Conservation (phyloP, 2,329 filamentous ascomycete genomes). For the Clonostachys solani region DNA sequence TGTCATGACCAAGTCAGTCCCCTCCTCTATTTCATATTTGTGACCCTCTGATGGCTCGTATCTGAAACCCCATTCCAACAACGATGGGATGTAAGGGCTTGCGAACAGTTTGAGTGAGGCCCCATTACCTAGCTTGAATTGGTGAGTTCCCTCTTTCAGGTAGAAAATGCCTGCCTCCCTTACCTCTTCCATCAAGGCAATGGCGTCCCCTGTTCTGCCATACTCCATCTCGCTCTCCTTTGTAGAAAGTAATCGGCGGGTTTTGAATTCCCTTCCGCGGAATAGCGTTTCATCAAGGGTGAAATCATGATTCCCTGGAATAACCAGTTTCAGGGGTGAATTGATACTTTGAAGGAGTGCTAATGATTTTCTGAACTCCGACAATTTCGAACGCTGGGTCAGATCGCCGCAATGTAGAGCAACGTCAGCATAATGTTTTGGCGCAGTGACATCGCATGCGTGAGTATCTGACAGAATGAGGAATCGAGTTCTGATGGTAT, state of each 20-base stretch:
- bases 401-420: conserved; percentile 48
- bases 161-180: conserved; percentile 20
- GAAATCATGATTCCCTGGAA: conserved; percentile 49
- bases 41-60: conserved; percentile 23
- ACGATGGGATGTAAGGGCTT: conserved; percentile 37
- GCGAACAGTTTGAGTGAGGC: conserved; percentile 35
- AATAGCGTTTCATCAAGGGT: conserved; percentile 26
- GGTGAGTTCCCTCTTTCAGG: conserved; percentile 34
- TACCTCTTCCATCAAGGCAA: conserved; percentile 15
- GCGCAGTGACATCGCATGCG: conserved; percentile 4
- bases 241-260: background rate
- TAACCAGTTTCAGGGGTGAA: conserved; percentile 41
- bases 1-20: conserved; percentile 23
- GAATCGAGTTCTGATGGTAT: conserved; percentile 36
- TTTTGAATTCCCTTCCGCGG: no score
- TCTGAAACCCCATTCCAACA: conserved; percentile 38
- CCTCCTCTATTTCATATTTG: conserved; percentile 14
- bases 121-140: conserved; percentile 32
- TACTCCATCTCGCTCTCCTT: conserved; percentile 15
- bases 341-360: conserved; percentile 28
- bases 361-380: conserved; percentile 30
- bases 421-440: conserved; percentile 24
- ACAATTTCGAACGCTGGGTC: conserved; percentile 34
- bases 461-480: conserved; percentile 35
- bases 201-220: conserved; percentile 28